Percentiles rank a stretch among this genome's conserved stretches.
These are phyloP conservation scores for Diddensiella santjacobensis DNA, from an alignment of 805 yeast species.

Conservation along the genomic window DNA sequence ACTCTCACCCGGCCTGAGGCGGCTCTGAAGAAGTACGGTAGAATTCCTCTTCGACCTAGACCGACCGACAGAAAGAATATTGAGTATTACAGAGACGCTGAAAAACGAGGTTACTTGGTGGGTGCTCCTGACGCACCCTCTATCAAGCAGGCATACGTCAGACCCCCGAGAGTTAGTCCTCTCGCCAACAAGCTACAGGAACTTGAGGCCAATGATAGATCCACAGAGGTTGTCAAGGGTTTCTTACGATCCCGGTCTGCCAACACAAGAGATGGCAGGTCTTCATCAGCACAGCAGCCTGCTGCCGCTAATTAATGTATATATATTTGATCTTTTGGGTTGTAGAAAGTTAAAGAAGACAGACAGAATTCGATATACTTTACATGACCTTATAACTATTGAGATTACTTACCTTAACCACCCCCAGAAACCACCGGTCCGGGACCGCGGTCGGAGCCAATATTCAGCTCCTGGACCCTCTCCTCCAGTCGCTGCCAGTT, in stretches of 20 bases:
- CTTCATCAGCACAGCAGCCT: no score
- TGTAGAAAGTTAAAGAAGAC: not conserved
- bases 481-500: conserved; percentile 61
- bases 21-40: conserved; percentile 65
- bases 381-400: not conserved
- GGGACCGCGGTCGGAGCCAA: not conserved
- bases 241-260: conserved; percentile 1
- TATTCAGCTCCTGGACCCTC: conserved; percentile 36
- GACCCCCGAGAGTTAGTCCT: conserved; percentile 15
- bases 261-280: no score
- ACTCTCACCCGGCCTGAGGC: conserved; percentile 76
- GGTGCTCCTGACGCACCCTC: conserved; percentile 22
- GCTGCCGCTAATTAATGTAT: not conserved
- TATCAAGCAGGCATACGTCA: conserved; percentile 21
- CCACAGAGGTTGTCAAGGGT: conserved; percentile 11
- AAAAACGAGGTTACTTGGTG: conserved; percentile 65
- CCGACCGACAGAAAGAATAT: conserved; percentile 82
- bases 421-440: not conserved
- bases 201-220: conserved; percentile 13
- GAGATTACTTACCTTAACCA: not conserved
- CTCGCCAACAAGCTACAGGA: conserved; percentile 15
- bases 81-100: conserved; percentile 66
- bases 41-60: conserved; percentile 78
- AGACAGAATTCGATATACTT: not conserved
- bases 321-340: not conserved